Percentiles rank a stretch among this genome's conserved stretches.
Conservation (phyloP, 2,329 filamentous ascomycete genomes). For the Diaporthe sp. region DNA sequence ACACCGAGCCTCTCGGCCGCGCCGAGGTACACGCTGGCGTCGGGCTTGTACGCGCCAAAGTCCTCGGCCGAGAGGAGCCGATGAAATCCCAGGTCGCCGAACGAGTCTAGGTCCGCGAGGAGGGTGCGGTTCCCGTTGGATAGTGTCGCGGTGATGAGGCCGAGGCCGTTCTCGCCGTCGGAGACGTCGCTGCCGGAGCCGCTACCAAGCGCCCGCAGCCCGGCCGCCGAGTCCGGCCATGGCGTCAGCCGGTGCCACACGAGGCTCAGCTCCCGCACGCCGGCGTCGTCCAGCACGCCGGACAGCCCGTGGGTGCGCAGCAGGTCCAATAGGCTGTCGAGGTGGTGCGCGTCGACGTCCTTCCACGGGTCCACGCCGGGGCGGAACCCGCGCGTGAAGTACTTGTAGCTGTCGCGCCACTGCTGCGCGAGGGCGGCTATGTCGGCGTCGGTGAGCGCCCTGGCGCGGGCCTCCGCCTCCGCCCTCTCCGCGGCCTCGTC, state of each 20-base stretch:
- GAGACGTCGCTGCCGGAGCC: not conserved
- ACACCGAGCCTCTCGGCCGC: constrained; percentile 71
- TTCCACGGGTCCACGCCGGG: constrained; percentile 67
- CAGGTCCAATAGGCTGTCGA: constrained; percentile 70
- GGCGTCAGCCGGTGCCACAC: constrained; percentile 80
- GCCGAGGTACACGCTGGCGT: constrained; percentile 75
- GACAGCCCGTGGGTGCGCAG: constrained; percentile 67
- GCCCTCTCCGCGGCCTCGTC: constrained; percentile 42
- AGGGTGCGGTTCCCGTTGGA: constrained; percentile 80
- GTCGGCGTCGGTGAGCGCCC: constrained; percentile 65
- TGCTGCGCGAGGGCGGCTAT: constrained; percentile 76
- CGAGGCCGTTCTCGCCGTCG: constrained; percentile 10
- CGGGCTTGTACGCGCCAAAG: constrained; percentile 82
- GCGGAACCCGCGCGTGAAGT: constrained; percentile 69
- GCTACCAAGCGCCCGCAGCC: constrained; percentile 66
- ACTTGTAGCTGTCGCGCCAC: constrained; percentile 75
- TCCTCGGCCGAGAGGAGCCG: constrained; percentile 75
- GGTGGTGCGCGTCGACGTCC: constrained; percentile 80
- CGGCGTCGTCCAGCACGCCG: constrained; percentile 71
- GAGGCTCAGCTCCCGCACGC: constrained; percentile 73
- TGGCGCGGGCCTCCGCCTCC: constrained; percentile 52
- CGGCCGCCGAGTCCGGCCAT: constrained; percentile 73
- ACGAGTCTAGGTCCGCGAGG: constrained; percentile 72
- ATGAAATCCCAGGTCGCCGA: constrained; percentile 72
- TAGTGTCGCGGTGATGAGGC: constrained; percentile 73